Evolutionary conservation across 176 grass and related monocot species (phyloP).

Genomic region (Urochloa ruziziensis): DNA sequence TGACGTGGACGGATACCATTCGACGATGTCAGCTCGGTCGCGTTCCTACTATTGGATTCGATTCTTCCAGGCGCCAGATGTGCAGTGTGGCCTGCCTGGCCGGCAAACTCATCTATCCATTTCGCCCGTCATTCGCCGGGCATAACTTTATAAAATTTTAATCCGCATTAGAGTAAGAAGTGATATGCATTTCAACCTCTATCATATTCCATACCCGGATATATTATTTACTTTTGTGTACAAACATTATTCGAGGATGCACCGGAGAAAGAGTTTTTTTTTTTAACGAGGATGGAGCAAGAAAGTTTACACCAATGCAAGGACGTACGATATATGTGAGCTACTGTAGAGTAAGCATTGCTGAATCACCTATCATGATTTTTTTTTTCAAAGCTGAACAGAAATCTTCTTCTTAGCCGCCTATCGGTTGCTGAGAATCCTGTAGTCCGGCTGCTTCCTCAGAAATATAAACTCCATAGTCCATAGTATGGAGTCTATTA

Average conservation of each 20-base stretch:
- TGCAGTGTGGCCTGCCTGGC: not conserved
- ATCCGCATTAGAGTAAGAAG: not conserved
- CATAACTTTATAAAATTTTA: no score
- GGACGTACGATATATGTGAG: not conserved
- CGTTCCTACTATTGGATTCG: not conserved
- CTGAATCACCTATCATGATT: not conserved
- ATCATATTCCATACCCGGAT: not conserved
- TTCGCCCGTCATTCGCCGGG: not conserved
- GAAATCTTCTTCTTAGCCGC: no score
- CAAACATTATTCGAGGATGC: no score
- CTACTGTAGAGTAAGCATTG: not conserved
- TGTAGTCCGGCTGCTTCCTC: no score
- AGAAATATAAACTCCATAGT: no score
- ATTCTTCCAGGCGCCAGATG: not conserved
- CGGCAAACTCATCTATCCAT: not conserved
- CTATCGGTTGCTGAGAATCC: no score
- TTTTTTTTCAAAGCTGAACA: no score
- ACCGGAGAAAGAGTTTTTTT: no score
- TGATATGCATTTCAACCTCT: not conserved
- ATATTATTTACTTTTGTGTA: no score
- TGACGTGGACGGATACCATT: constrained; percentile 5
- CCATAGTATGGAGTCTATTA: no score
- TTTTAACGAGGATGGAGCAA: not conserved
- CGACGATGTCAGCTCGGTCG: not conserved
- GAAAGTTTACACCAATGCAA: not conserved